Evolutionary conservation across 2,329 filamentous ascomycete genomes (phyloP), one percentile per base, ranked within the genome.

Genomic region (Sarocladium brachiariae): DNA sequence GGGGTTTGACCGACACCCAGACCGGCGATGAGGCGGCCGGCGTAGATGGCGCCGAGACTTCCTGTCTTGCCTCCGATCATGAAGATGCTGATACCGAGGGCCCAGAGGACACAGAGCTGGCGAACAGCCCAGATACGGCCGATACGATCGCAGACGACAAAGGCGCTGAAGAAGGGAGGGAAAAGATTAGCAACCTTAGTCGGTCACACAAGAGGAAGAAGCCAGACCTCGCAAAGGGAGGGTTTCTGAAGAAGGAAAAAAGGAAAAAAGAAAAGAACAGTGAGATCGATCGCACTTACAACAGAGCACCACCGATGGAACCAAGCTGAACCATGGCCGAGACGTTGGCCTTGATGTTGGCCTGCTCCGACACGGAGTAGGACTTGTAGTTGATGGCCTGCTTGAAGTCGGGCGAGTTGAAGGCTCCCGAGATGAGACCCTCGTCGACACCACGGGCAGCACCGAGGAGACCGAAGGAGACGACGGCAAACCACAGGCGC

Each of bases 291-390:
- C 4, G n/a, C 16, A 52, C 67, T 62, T 61, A 73, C 70, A 75
- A 74, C 27, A 88, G 71, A 25, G 86, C 84, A 38, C 87, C 87
- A 3, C 73, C 81, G 25, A 91, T 85, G 21, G 80, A 86, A 21
- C 87, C 87, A 59, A 90, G 81, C 66, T 90, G 87, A 0, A 91
- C 87, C 87, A 91, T 91, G 45, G 84, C 79, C 2, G 86, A 85
- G 51, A 91, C 85, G 64, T 91, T 91, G 57, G 78, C 82, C 66
- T 86, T 82, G 68, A 85, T 83, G 63, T 87, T 82, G 54, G 84
- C 82, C 61, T 77, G 71, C 43, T 79, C 73, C 3, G 74, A 69
- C 0, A 65, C 58, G 41, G 66, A 70, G 59, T 83, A 81, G 2
- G 72, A 69, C 5, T 71, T 66, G 54, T 82, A 80, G 56, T 80